phyloP scores from a whole-genome alignment of 2,329 filamentous ascomycete species.

The Zalaria sp. region DNA sequence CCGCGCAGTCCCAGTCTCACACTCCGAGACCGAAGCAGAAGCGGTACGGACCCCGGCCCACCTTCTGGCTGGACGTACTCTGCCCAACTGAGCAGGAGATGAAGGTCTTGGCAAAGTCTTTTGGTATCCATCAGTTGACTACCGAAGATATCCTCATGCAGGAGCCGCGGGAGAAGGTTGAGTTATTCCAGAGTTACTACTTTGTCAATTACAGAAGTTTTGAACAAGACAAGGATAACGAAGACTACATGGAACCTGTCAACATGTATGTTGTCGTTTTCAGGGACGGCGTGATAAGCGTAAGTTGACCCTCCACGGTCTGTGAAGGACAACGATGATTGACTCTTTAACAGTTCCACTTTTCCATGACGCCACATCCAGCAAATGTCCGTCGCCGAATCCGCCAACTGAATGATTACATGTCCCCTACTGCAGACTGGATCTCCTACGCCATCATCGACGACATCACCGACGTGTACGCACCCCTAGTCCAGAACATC shows the following conservation, averaged over 20 bases:
- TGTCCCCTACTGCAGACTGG: constrained; percentile 90
- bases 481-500: constrained; percentile 79
- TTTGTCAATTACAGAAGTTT: constrained; percentile 98
- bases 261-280: constrained; percentile 98
- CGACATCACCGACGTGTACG: constrained; percentile 94
- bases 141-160: constrained; percentile 96
- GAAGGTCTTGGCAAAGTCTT: constrained; percentile 82
- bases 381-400: constrained; percentile 91
- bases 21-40: constrained; percentile 13
- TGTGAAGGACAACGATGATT: neutral
- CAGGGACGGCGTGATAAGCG: constrained; percentile 77
- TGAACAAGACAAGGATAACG: constrained; percentile 80
- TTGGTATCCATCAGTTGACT: constrained; percentile 90
- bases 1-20: constrained; percentile 9
- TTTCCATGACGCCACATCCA: constrained; percentile 87
- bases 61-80: constrained; percentile 93
- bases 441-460: constrained; percentile 97
- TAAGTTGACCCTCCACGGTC: constrained; percentile 6
- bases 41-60: constrained; percentile 61
- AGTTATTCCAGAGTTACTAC: constrained; percentile 94
- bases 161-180: constrained; percentile 94
- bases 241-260: constrained; percentile 85
- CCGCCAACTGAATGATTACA: constrained; percentile 83
- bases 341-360: constrained; percentile 52
- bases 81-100: constrained; percentile 89